Conservation (phyloP, 169 alveolate genomes). For the Cryptosporidium parvum region DNA sequence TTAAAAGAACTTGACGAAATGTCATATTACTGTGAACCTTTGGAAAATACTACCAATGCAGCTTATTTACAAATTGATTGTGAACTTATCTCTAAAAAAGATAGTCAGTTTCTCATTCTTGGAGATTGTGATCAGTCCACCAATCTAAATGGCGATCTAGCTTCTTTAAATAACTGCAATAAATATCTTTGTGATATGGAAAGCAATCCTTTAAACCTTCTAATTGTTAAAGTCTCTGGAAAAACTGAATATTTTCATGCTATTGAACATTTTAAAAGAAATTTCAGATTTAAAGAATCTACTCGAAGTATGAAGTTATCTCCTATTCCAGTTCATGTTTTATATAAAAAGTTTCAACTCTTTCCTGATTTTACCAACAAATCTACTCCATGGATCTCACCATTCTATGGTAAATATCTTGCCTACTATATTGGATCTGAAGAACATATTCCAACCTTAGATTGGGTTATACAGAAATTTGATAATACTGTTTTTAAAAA, state of each 20-base stretch:
- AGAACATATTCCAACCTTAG: conserved; percentile 41
- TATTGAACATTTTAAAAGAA: neutral
- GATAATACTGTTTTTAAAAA: neutral
- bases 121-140: neutral
- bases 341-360: neutral
- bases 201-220: neutral
- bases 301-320: conserved; percentile 16
- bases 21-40: conserved; percentile 2
- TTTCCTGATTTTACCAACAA: neutral
- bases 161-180: neutral
- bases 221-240: neutral
- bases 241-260: neutral
- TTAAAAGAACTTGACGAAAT: conserved; percentile 2
- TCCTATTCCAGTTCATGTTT: conserved; percentile 29
- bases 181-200: conserved; percentile 1
- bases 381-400: conserved; percentile 28
- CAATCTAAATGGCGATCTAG: neutral
- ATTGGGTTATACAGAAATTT: neutral
- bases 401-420: conserved; percentile 23
- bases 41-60: neutral
- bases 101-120: neutral
- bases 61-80: conserved; percentile 36
- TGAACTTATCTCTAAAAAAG: neutral
- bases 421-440: conserved; percentile 24
- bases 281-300: conserved; percentile 57